phyloP scores from a whole-genome alignment of 345 rosid species.

The Citrus reticulata region DNA sequence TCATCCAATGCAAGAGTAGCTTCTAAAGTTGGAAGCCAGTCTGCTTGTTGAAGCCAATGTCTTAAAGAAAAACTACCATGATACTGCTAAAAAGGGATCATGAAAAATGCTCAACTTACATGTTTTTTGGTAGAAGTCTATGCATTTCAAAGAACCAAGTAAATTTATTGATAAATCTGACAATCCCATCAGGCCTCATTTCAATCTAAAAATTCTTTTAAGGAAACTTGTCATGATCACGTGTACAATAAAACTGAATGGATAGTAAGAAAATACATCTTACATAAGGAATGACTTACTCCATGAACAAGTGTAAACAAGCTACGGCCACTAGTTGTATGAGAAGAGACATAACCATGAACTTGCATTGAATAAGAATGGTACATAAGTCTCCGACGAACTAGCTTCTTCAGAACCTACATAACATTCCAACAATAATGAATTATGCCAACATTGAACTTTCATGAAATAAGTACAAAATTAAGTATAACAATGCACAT shows the following conservation, averaged over 20 bases:
- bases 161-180: neutral
- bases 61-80: constrained; percentile 93
- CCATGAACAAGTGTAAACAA: constrained; percentile 83
- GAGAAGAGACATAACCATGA: constrained; percentile 65
- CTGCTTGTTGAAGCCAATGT: constrained; percentile 94
- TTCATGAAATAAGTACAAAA: neutral
- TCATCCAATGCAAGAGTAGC: constrained; percentile 94
- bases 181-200: neutral
- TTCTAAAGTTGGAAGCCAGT: constrained; percentile 97
- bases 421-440: constrained; percentile 14
- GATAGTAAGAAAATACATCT: neutral
- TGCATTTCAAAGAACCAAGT: neutral
- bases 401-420: constrained; percentile 85
- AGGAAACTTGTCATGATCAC: neutral
- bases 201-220: neutral
- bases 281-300: constrained; percentile 34
- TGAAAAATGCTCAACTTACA: neutral
- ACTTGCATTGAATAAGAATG: constrained; percentile 96
- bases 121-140: neutral
- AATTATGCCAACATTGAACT: neutral
- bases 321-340: constrained; percentile 29
- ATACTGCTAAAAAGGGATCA: constrained; percentile 41
- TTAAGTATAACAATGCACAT: constrained; percentile 3
- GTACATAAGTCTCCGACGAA: constrained; percentile 70
- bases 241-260: neutral